A percentile compares a stretch with the other conserved stretches of the same genome.
phyloP scores from a whole-genome alignment of 768 basidiomycete genomes.

The Suillus variegatus region DNA sequence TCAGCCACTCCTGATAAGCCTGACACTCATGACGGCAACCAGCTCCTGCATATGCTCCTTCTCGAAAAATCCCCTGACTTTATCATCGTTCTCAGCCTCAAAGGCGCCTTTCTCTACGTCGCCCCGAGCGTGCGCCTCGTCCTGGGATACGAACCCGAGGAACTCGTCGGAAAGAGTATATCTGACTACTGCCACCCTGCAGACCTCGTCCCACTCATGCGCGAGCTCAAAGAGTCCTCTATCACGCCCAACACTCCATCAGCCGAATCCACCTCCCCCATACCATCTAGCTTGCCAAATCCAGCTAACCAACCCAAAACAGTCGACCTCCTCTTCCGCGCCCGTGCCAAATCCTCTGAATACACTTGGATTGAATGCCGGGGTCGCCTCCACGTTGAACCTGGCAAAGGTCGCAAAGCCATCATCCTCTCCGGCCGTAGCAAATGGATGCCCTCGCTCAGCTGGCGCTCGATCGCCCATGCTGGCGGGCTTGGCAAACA shows the following conservation, averaged over 20 bases:
- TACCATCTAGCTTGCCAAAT: conserved; percentile 3
- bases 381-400: conserved; percentile 89
- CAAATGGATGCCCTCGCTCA: conserved; percentile 60
- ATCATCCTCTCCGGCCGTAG: conserved; percentile 88
- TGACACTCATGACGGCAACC: conserved; percentile 39
- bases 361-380: conserved; percentile 92
- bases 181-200: conserved; percentile 85
- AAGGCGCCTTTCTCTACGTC: conserved; percentile 91
- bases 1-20: conserved; percentile 16
- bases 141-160: conserved; percentile 84
- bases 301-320: conserved; percentile 42
- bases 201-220: conserved; percentile 87
- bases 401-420: conserved; percentile 92
- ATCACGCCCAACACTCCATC: conserved; percentile 14
- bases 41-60: conserved; percentile 57
- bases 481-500: conserved; percentile 47
- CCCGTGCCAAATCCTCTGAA: conserved; percentile 54
- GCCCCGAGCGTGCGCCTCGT: conserved; percentile 77
- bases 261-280: conserved; percentile 4
- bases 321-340: conserved; percentile 87
- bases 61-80: conserved; percentile 75
- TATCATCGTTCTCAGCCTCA: conserved; percentile 87
- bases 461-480: conserved; percentile 57
- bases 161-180: conserved; percentile 78
- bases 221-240: conserved; percentile 83